Evolutionary conservation across 2,329 filamentous ascomycete species (phyloP).

Genomic region (Sarocladiaceae sp.): DNA sequence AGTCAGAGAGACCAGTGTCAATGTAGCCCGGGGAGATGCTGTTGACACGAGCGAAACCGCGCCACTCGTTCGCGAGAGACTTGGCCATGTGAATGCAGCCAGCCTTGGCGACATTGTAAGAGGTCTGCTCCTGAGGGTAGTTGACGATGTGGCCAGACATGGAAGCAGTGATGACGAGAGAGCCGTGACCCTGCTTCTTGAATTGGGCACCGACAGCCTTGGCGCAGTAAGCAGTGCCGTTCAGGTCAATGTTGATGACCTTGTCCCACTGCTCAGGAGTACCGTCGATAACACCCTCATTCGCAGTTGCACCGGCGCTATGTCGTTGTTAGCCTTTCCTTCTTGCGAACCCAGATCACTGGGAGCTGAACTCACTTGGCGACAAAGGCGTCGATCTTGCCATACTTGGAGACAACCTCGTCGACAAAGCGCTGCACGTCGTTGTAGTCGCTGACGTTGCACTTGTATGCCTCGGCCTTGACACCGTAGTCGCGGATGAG

Average conservation of each 20-base stretch:
- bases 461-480: slow-evolving; percentile 44
- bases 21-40: slow-evolving; percentile 58
- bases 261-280: slow-evolving; percentile 59
- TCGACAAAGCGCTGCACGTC: slow-evolving; percentile 35
- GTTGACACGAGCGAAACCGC: slow-evolving; percentile 55
- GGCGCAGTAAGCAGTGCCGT: slow-evolving; percentile 61
- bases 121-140: slow-evolving; percentile 56
- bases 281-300: slow-evolving; percentile 60
- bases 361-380: slow-evolving; percentile 46
- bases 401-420: slow-evolving; percentile 63
- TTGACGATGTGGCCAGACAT: slow-evolving; percentile 63
- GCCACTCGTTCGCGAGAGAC: slow-evolving; percentile 52
- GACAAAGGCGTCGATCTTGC: slow-evolving; percentile 63
- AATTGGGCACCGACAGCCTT: slow-evolving; percentile 53
- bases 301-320: slow-evolving; percentile 58
- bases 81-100: slow-evolving; percentile 35
- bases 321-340: slow-evolving; percentile 15
- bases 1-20: slow-evolving; percentile 55
- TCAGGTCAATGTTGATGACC: slow-evolving; percentile 48
- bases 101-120: slow-evolving; percentile 55
- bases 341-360: background rate
- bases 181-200: slow-evolving; percentile 51
- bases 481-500: slow-evolving; percentile 58
- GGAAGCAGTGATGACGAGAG: slow-evolving; percentile 57
- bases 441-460: slow-evolving; percentile 41